Evolutionary conservation across 805 yeast genomes (phyloP).

Genomic region (Saccharomycopsis capsularis): DNA sequence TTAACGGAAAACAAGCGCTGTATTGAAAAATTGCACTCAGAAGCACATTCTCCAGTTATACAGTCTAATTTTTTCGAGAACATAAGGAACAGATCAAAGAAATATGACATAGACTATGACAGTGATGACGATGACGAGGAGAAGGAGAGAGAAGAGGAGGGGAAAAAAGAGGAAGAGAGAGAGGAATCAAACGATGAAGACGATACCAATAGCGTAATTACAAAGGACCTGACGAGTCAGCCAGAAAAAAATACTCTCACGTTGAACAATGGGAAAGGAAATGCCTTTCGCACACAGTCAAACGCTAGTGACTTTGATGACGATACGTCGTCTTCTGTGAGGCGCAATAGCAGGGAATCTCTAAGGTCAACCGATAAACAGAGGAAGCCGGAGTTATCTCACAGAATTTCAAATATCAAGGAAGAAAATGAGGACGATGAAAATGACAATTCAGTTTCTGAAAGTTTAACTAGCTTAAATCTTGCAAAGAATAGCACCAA

Average conservation of each 20-base stretch:
- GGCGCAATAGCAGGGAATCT: slow-evolving; percentile 8
- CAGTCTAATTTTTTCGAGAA: slow-evolving; percentile 18
- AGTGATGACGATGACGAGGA: slow-evolving; percentile 1
- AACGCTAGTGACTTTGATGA: too few species aligned
- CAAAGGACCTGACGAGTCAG: neutral
- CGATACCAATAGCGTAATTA: neutral
- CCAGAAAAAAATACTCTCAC: slow-evolving; percentile 2
- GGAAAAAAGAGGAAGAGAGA: too few species aligned
- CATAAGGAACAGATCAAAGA: neutral
- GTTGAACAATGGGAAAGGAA: neutral
- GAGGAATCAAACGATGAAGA: slow-evolving; percentile 1
- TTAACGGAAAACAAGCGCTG: slow-evolving; percentile 6
- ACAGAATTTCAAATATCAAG: slow-evolving; percentile 17
- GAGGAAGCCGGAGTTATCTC: slow-evolving; percentile 2
- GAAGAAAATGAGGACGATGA: slow-evolving; percentile 19
- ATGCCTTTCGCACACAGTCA: neutral
- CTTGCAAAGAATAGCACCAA: slow-evolving; percentile 1
- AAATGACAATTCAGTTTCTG: neutral
- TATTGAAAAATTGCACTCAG: slow-evolving; percentile 9
- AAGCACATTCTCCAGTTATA: slow-evolving; percentile 20
- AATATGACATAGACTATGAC: slow-evolving; percentile 4
- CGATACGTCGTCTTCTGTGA: neutral
- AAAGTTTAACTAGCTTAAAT: neutral
- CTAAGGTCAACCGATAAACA: neutral
- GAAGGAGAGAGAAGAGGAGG: too few species aligned